Conservation (phyloP, 78 protist species). For the Dictyostelium discoideum region dicty_2.7 NC_007089.4:6093501-6094000, state of each 20-base stretch:
- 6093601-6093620: not conserved
- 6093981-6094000: not conserved
- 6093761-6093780: slow-evolving; percentile 15
- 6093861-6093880: not conserved
- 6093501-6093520: no score
- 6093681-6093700: not conserved
- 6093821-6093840: not conserved
- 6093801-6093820: not conserved
- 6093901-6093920: not conserved
- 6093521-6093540: no score
- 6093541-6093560: no score
- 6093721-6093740: not conserved
- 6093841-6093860: not conserved
- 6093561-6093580: not conserved
- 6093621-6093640: not conserved
- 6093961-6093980: not conserved
- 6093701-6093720: not conserved
- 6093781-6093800: not conserved
- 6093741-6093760: slow-evolving; percentile 1
- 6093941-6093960: no score
- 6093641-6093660: not conserved
- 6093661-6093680: not conserved
- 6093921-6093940: not conserved
- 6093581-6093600: not conserved
- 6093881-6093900: not conserved